These are phyloP conservation scores for Carex sylvatica DNA, from an alignment of 202 grass and related monocot species.

Conservation along the genomic window DNA sequence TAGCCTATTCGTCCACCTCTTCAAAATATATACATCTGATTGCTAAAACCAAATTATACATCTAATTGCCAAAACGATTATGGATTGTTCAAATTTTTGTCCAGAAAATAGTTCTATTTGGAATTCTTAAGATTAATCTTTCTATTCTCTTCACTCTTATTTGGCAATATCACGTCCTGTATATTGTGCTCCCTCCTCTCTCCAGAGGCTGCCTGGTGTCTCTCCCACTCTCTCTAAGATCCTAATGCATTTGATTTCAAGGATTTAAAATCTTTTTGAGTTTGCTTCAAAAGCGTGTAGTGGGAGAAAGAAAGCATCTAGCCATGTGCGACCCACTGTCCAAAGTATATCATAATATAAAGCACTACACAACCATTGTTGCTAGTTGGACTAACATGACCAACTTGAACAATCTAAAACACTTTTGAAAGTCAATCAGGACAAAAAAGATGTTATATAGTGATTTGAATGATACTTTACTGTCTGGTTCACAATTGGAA, in stretches of 20 bases:
- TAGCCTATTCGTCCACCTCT: too few species aligned
- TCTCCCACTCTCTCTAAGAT: background rate
- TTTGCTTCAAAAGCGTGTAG: background rate
- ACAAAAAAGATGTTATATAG: background rate
- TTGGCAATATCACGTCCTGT: background rate
- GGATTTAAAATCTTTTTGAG: background rate
- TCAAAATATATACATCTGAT: background rate
- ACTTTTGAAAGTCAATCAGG: background rate
- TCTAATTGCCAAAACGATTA: background rate
- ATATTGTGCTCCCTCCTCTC: background rate
- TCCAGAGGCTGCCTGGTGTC: background rate
- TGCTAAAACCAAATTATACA: background rate
- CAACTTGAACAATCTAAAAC: background rate
- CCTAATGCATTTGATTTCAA: background rate
- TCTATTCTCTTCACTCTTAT: background rate
- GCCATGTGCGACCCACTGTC: background rate
- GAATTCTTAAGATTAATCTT: background rate
- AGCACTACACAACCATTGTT: background rate
- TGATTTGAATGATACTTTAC: background rate
- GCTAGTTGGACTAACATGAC: background rate
- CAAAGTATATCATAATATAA: conserved; percentile 7
- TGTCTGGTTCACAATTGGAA: background rate
- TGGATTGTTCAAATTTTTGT: background rate
- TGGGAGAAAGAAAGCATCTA: background rate
- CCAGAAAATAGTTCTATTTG: background rate